Evolutionary conservation across 306 rosid genomes (phyloP), one percentile per base, ranked within the genome.

Genomic region (Malus asiatica): DNA sequence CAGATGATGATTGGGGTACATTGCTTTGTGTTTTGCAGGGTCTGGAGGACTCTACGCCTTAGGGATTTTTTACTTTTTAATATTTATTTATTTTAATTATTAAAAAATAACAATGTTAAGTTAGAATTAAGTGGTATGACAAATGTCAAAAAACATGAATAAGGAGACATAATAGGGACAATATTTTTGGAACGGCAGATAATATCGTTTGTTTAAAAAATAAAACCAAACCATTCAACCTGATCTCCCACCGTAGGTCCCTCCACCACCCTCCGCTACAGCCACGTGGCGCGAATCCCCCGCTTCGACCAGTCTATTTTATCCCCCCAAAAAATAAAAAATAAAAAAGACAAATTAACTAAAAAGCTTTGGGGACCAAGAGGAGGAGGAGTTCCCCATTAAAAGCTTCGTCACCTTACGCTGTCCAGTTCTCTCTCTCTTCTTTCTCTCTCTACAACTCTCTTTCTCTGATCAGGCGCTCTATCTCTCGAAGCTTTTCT

Each of bases 221-320:
- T 7, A 35, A 30, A 51, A 70, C 4, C 3, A 16, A 25, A 2
- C 25, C 35, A 58, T 40, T 68, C 80, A 68, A 35, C 68, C 73
- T 68, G 74, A 76, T 76, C 74, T 58, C 66, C 51, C 33, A 35
- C 61, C 0, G 80, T 55, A 46, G 74, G 80, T 44, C 80, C 68
- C 32, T 59, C 10, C 15, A 11, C 23, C 9, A 29, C 58, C 35
- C 20, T 27, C 20, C 29, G 44, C 29, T 10, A 15, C 8, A 18
- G 3, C 61, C 80, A 68, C 75, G 80, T 77, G 80, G 55, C 74
- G 22, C 9, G 6, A 2, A 35, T 57, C 3, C 25, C 74, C 74
- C 32, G 25, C 68, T 42, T 68, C 58, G 22, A 25, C 15, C 16
- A 40, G 68, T 76, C 74, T 55, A 46, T 1, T 65, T 46, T 7